Evolutionary conservation across 129 eudicot genomes (phyloP), one percentile per base, ranked within the genome.

Genomic region (Escallonia herrerae): DNA sequence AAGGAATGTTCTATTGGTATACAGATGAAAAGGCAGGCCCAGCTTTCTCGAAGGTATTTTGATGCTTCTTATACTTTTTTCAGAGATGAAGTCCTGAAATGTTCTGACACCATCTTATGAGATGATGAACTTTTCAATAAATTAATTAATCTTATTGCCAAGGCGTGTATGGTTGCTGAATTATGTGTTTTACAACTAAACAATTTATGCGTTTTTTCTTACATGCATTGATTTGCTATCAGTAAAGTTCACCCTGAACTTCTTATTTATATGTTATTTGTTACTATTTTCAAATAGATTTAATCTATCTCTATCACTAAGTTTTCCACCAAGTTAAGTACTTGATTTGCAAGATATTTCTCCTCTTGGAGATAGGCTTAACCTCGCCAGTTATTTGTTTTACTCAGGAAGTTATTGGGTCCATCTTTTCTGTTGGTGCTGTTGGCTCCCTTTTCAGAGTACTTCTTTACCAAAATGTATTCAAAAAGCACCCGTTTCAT

Each of bases 1-100:
- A 93, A 73, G 99, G 99, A 68, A 79, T 93, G 99, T 93, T 93
- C 77, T 93, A 88, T 68, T 93, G 99, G 99, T 84, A 60, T 56
- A 93, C 99, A 8, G 96, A 89, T 83, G 78, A 96, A 45, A 74
- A 73, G 62, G 65, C 50, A 0, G 99, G 99, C 64, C 99, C 96
- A 2, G 60, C 73, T 66, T 93, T 93, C 77, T 86, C 99, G 9
- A 84, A 93, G 98, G 98, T 93, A 74, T 64, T 15, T 41, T 39
- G 59, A 55, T 12, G 14, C 14, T 51, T 51, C 11, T 64, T 33
- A 44, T 33, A 10, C 2, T 62, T 62, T 64, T n/a, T 48, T 48
- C 33, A 22, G 8, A 37, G 46, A 64, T 5, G 66, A 37, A 45
- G 55, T 41, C 52, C 59, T 8, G 33, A 41, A 15, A 52, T 44